Evolutionary conservation across 2,329 filamentous ascomycete species (phyloP).

Genomic region (Hirsutella minnesotensis): DNA sequence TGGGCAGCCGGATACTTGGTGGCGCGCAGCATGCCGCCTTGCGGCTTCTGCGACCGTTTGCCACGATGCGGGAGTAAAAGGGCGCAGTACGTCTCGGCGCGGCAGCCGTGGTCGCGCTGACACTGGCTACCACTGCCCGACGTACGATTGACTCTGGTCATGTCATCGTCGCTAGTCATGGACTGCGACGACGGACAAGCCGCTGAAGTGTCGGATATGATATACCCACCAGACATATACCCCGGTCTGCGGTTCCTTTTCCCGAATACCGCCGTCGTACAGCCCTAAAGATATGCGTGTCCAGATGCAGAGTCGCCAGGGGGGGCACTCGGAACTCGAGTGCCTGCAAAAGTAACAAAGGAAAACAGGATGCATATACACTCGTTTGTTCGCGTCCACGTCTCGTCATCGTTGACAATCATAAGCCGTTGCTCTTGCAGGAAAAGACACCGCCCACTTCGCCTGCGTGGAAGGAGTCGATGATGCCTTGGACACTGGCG

Average conservation of each 20-base stretch:
- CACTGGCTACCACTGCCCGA: neutral
- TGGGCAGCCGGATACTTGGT: too few species aligned
- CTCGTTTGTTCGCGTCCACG: neutral
- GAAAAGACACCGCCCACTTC: slow-evolving; percentile 62
- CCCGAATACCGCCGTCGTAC: neutral
- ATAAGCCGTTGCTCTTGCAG: slow-evolving; percentile 58
- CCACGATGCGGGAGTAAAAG: neutral
- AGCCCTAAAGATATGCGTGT: neutral
- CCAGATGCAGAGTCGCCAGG: neutral
- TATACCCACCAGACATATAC: neutral
- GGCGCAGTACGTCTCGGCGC: slow-evolving; percentile 1
- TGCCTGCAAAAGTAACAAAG: neutral
- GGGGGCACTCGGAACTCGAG: neutral
- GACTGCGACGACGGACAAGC: neutral
- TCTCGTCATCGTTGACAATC: slow-evolving; percentile 4
- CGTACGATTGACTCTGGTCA: neutral
- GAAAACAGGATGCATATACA: neutral
- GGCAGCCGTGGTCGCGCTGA: neutral
- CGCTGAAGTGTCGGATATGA: neutral
- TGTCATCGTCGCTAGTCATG: neutral
- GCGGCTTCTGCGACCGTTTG: neutral
- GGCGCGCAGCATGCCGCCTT: slow-evolving; percentile 1
- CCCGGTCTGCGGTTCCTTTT: neutral
- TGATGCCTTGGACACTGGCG: slow-evolving; percentile 60
- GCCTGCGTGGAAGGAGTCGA: slow-evolving; percentile 56